Base-by-base conservation (phyloP, 192 early-diverging fungal species). In the Phlyctochytrium planicorne region DNA sequence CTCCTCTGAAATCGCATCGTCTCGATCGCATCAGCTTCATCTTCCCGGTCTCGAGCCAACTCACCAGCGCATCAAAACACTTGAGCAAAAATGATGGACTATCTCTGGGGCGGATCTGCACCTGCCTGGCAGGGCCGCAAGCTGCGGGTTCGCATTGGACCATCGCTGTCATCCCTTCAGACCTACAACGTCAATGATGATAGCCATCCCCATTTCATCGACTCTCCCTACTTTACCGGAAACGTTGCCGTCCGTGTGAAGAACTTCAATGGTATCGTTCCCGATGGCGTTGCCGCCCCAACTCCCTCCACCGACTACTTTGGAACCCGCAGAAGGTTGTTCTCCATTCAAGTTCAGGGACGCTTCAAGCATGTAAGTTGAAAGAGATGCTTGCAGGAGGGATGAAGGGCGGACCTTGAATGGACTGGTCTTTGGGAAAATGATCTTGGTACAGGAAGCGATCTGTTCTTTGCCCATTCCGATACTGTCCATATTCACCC, bases 261-360 rank as follows among this genome's bases (percentile, higher is more conserved):
- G 53, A 83, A 87, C 67, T 89, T 90, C 67, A 73, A 80, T 29
- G 88, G 88, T 24, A 47, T 80, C 32, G 67, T 77, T n/a, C 79
- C 84, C 1, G 73, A 75, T 40, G 80, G 66, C 31, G 31, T 60
- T 6, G 69, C 60, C 1, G 23, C 30, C 25, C 65, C 75, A 33
- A 72, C 73, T 24, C 32, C n/a, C 3, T 53, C 64, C 53, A 59
- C 84, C 1, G 60, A 64, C 12, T 88, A 89, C 61, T 92, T 92
- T 75, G 85, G 86, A 0, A 78, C 68, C 4, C 72, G 81, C 40
- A 75, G 78, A 29, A 75, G 89, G 57, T 73, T 84, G 27, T 91
- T 90, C 75, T 88, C 88, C 34, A 78, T 94, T 27, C 89, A 92
- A 65, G 69, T 92, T 29, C 82, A 77, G 23, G 88, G 87, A 29